Conservation (phyloP, 2,329 filamentous ascomycete genomes). For the Talaromyces sp. region DNA sequence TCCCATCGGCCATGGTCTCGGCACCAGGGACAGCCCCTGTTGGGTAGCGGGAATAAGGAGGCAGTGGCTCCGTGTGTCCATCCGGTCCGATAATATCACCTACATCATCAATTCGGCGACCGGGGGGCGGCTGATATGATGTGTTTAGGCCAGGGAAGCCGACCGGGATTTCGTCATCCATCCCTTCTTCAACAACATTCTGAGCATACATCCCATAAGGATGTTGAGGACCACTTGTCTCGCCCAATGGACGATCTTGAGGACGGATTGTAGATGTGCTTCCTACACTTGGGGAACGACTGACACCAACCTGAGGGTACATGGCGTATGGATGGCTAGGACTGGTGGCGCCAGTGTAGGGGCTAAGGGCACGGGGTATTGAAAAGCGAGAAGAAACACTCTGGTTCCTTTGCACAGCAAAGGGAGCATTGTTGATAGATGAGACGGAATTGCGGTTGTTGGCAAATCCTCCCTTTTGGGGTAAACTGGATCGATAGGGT, state of each 20-base stretch:
- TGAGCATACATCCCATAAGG: conserved; percentile 88
- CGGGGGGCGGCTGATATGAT: conserved; percentile 71
- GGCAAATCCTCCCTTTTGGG: conserved; percentile 36
- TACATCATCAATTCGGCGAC: conserved; percentile 71
- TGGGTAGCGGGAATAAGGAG: conserved; percentile 88
- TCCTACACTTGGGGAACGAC: conserved; percentile 66
- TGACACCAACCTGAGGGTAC: conserved; percentile 71
- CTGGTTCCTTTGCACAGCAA: conserved; percentile 43
- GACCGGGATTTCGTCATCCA: conserved; percentile 59
- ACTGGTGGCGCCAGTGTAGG: conserved; percentile 69
- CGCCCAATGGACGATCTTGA: conserved; percentile 61
- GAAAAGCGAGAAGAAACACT: conserved; percentile 51
- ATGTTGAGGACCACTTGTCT: conserved; percentile 71
- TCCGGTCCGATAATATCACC: conserved; percentile 85
- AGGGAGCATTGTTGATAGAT: conserved; percentile 34
- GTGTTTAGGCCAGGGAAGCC: conserved; percentile 72
- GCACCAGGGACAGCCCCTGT: conserved; percentile 64
- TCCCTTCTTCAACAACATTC: conserved; percentile 66
- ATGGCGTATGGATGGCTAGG: conserved; percentile 84
- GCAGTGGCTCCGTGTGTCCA: conserved; percentile 86
- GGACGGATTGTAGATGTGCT: conserved; percentile 69
- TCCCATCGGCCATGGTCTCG: conserved; percentile 17
- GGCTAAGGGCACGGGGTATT: conserved; percentile 58
- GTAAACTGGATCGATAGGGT: conserved; percentile 37
- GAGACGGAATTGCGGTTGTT: conserved; percentile 37